phyloP scores from a whole-genome alignment of 805 yeast species.

The Wickerhamomyces canadensis region DNA sequence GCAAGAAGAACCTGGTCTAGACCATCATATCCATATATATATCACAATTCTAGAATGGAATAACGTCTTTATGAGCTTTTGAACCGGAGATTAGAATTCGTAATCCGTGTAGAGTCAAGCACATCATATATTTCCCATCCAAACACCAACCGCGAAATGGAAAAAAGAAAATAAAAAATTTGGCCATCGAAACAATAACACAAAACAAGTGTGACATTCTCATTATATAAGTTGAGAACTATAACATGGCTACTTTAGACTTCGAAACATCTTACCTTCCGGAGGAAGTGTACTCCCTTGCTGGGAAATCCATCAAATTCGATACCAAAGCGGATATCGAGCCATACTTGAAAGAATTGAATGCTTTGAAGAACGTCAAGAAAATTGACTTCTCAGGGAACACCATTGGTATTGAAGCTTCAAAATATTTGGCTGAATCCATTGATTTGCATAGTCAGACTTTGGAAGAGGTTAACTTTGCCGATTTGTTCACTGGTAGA shows the following conservation, averaged over 20 bases:
- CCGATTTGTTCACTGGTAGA: conserved; percentile 93
- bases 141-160: neutral
- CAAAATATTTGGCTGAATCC: conserved; percentile 59
- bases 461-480: conserved; percentile 69
- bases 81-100: too few relatives aligned
- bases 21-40: conserved; percentile 1
- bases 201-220: neutral
- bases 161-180: conserved; percentile 1
- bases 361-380: conserved; percentile 30
- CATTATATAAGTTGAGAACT: too few relatives aligned
- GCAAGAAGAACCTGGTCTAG: neutral
- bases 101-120: too few relatives aligned
- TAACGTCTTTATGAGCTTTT: too few relatives aligned
- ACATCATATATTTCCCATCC: neutral
- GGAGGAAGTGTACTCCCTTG: conserved; percentile 51
- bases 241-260: conserved; percentile 34
- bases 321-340: conserved; percentile 67
- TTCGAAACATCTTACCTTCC: conserved; percentile 37
- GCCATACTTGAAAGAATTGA: conserved; percentile 59
- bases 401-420: conserved; percentile 90
- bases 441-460: conserved; percentile 37
- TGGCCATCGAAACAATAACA: neutral
- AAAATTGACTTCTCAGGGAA: conserved; percentile 85
- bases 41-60: neutral
- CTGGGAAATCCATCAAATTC: conserved; percentile 72